Conservation (phyloP, 177 flowering plant species). For the Vitis hybrid region DNA sequence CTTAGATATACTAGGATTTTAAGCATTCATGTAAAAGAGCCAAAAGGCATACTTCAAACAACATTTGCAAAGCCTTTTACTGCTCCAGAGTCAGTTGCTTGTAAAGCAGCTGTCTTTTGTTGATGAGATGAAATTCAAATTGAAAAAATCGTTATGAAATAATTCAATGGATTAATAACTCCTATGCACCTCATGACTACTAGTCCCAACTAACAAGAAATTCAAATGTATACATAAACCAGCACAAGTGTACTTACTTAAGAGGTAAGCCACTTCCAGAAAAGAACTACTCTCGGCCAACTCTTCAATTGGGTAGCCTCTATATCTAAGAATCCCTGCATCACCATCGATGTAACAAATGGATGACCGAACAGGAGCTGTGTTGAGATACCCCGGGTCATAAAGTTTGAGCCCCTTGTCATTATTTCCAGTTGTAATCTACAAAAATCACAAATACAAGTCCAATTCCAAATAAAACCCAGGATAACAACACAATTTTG, state of each 20-base stretch:
- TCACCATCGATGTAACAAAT: conserved; percentile 98
- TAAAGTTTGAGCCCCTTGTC: conserved; percentile 95
- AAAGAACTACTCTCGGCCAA: conserved; percentile 90
- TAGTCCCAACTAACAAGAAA: background rate
- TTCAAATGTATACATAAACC: background rate
- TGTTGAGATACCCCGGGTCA: conserved; percentile 97
- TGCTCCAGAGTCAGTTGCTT: no score
- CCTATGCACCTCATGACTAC: background rate
- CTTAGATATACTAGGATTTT: no score
- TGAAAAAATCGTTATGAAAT: background rate
- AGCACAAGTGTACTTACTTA: conserved; percentile 51
- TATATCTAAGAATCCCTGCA: conserved; percentile 91
- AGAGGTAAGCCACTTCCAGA: conserved; percentile 88
- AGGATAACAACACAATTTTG: background rate
- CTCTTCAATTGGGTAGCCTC: conserved; percentile 98
- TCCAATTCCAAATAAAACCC: conserved; percentile 3
- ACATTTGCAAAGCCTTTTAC: no score
- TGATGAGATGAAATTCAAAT: no score
- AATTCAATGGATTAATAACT: background rate
- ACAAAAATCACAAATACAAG: conserved; percentile 3
- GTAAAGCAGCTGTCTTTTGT: no score
- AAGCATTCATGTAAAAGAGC: no score
- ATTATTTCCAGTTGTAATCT: conserved; percentile 80
- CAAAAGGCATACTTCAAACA: no score
- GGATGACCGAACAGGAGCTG: conserved; percentile 91